A percentile compares a stretch with the other conserved stretches of the same genome.
phyloP scores from a whole-genome alignment of 495 filamentous ascomycete genomes.

The Penicillium pulvis region DNA sequence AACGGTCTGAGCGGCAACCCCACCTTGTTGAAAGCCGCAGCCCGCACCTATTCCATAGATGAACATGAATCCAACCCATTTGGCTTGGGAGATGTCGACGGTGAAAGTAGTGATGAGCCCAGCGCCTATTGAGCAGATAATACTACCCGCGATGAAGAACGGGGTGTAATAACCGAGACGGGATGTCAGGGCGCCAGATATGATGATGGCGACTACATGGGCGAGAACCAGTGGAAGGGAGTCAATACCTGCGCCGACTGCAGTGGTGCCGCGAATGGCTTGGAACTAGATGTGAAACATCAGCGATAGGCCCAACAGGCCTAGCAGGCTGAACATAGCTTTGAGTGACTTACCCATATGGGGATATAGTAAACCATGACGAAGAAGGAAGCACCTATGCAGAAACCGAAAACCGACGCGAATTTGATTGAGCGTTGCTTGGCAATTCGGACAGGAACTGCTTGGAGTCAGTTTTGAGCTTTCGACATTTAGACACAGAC shows the following conservation, averaged over 20 bases:
- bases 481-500: background rate
- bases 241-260: conserved; percentile 33
- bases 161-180: conserved; percentile 44
- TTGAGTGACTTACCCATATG: conserved; percentile 48
- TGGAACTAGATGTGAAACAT: conserved; percentile 30
- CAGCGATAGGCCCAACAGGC: too few relatives aligned
- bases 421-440: conserved; percentile 28
- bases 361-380: conserved; percentile 60
- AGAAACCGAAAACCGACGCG: conserved; percentile 18
- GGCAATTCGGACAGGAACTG: conserved; percentile 37
- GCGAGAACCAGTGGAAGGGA: conserved; percentile 15
- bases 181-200: conserved; percentile 14
- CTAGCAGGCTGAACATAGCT: background rate
- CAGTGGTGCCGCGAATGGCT: conserved; percentile 28
- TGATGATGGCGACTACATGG: conserved; percentile 23
- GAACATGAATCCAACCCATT: conserved; percentile 40
- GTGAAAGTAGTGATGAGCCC: conserved; percentile 36
- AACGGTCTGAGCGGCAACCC: conserved; percentile 41
- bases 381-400: conserved; percentile 13
- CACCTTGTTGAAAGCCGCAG: conserved; percentile 35
- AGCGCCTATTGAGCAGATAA: conserved; percentile 32
- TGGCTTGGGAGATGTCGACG: conserved; percentile 20
- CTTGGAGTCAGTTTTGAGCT: background rate
- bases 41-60: conserved; percentile 42
- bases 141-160: conserved; percentile 30